These are phyloP conservation scores for Meyerozyma guilliermondii DNA, from an alignment of 1,139 yeast species.

Conservation along the genomic window DNA sequence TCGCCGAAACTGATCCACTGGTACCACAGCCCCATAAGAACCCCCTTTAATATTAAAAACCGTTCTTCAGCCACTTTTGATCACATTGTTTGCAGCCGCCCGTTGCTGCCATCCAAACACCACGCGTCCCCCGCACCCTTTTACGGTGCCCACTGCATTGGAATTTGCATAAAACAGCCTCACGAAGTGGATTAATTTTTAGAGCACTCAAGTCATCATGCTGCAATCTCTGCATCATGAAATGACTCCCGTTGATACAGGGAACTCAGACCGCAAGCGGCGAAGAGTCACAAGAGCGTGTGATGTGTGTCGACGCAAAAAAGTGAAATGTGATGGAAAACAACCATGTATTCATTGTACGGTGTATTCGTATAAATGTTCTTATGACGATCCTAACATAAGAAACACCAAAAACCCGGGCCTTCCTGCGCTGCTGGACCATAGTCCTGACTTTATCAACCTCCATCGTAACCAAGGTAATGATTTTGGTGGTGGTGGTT, in stretches of 20 bases:
- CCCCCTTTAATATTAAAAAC: no score
- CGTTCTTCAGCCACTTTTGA: no score
- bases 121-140: no score
- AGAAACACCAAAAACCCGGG: conserved; percentile 42
- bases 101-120: no score
- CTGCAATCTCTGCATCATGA: neutral
- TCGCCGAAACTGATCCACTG: no score
- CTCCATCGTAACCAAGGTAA: neutral
- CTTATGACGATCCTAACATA: conserved; percentile 70
- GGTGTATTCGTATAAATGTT: conserved; percentile 73
- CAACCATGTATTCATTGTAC: conserved; percentile 88
- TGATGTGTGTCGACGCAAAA: conserved; percentile 71
- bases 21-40: no score
- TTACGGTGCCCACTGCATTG: no score
- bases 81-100: no score
- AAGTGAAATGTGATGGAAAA: conserved; percentile 84
- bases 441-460: neutral
- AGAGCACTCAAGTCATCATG: neutral
- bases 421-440: conserved; percentile 21
- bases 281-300: conserved; percentile 83
- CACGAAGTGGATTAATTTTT: neutral
- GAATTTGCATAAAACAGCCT: neutral
- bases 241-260: neutral
- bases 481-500: neutral
- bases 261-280: conserved; percentile 40